These are phyloP conservation scores for Bremia lactucae DNA, from an alignment of 352 stramenopile genomes.

Conservation along the genomic window DNA sequence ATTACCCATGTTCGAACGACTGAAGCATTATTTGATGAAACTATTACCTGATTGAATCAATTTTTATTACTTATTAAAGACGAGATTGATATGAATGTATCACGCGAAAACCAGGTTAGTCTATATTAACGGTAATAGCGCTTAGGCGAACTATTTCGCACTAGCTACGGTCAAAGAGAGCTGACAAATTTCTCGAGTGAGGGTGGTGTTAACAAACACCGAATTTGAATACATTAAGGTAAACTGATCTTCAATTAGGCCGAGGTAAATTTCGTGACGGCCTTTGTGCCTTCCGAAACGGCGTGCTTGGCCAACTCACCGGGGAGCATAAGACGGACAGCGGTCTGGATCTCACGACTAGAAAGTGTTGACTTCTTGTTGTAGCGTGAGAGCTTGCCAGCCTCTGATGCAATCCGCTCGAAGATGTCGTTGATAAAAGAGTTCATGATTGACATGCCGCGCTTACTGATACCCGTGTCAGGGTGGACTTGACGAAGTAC, in stretches of 20 bases:
- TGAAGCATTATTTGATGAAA: too few species aligned
- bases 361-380: conserved; percentile 98
- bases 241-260: conserved; percentile 40
- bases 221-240: too few species aligned
- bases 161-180: background rate
- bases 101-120: too few species aligned
- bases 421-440: conserved; percentile 99
- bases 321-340: conserved; percentile 91
- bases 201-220: conserved; percentile 5
- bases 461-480: conserved; percentile 95
- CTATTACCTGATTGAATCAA: too few species aligned
- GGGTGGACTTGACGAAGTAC: conserved; percentile 92
- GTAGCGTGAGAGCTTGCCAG: conserved; percentile 93
- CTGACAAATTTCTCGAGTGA: too few species aligned
- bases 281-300: conserved; percentile 96
- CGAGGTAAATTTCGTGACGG: conserved; percentile 88
- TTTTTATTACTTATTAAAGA: too few species aligned
- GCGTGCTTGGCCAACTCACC: conserved; percentile 96
- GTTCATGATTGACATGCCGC: conserved; percentile 98
- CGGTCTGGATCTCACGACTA: conserved; percentile 95
- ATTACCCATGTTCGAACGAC: too few species aligned
- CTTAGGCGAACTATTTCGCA: background rate
- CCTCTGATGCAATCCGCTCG: conserved; percentile 94
- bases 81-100: too few species aligned
- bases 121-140: too few species aligned